Conservation (phyloP, 192 early-diverging fungal genomes). For the Glomus cerebriforme region DNA sequence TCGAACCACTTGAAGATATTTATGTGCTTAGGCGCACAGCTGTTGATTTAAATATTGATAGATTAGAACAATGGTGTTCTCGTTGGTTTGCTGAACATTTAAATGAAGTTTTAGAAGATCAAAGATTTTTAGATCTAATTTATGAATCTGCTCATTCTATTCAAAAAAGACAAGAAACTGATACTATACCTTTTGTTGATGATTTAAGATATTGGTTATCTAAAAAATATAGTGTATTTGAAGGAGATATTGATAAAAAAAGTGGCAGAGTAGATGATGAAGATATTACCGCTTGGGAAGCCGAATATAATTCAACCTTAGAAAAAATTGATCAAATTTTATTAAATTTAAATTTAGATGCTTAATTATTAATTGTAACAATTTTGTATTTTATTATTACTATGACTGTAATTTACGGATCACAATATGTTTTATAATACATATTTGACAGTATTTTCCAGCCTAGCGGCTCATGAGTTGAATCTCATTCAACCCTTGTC, state of each 20-base stretch:
- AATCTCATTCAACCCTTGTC: too few relatives aligned
- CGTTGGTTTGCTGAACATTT: constrained; percentile 48
- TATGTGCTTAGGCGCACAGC: constrained; percentile 39
- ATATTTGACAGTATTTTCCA: too few relatives aligned
- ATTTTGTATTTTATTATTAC: too few relatives aligned
- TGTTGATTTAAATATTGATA: constrained; percentile 47
- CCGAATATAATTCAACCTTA: constrained; percentile 43
- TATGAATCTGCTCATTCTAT: constrained; percentile 44
- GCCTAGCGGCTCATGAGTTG: too few relatives aligned
- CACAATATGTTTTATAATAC: too few relatives aligned
- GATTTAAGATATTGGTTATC: constrained; percentile 52
- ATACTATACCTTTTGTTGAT: constrained; percentile 57
- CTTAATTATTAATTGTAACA: constrained; percentile 19
- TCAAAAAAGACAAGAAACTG: constrained; percentile 45
- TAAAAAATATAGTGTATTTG: constrained; percentile 35
- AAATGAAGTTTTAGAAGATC: constrained; percentile 31
- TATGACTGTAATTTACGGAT: too few relatives aligned
- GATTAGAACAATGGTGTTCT: constrained; percentile 49
- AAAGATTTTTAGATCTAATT: constrained; percentile 41
- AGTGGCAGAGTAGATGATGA: constrained; percentile 39
- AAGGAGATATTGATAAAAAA: constrained; percentile 34
- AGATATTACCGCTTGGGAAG: constrained; percentile 18
- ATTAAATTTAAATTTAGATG: constrained; percentile 43
- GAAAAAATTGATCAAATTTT: constrained; percentile 46
- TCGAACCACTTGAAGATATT: constrained; percentile 33